phyloP scores from a whole-genome alignment of 148 eudicot species.

The Rhododendron ferrugineum region DNA sequence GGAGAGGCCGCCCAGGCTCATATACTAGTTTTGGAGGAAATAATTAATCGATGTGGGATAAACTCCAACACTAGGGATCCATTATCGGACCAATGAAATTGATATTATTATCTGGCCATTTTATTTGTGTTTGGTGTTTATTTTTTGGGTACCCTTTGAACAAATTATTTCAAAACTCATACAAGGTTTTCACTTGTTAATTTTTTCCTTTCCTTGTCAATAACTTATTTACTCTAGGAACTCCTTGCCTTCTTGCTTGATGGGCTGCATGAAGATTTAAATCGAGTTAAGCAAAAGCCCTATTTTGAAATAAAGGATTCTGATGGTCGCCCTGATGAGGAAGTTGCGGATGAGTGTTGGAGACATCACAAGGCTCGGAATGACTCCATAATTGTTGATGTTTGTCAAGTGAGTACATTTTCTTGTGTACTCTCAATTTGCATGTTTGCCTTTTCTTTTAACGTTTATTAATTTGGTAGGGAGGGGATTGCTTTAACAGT shows the following conservation, averaged over 20 bases:
- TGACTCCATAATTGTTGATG: conserved; percentile 85
- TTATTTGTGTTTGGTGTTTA: background rate
- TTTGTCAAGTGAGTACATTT: conserved; percentile 57
- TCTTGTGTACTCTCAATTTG: background rate
- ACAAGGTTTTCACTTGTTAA: background rate
- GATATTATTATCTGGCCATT: conserved; percentile 2
- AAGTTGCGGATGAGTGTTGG: conserved; percentile 91
- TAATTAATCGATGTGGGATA: no score
- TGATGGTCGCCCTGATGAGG: conserved; percentile 79
- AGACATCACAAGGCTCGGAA: conserved; percentile 81
- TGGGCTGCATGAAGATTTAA: conserved; percentile 92
- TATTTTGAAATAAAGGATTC: conserved; percentile 80
- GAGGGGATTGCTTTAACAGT: background rate
- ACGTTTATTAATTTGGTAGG: background rate
- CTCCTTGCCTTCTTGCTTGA: conserved; percentile 92
- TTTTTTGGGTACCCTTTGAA: background rate
- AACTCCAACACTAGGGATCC: no score
- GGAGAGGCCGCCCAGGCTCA: no score
- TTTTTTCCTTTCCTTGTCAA: background rate
- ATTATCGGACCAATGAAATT: background rate
- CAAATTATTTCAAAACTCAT: background rate
- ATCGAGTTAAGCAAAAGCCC: conserved; percentile 89
- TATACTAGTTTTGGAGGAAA: no score
- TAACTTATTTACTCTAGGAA: conserved; percentile 40
- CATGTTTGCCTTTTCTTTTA: background rate